Conservation (phyloP, 768 basidiomycete genomes). For the Termitomyces sp. region DNA sequence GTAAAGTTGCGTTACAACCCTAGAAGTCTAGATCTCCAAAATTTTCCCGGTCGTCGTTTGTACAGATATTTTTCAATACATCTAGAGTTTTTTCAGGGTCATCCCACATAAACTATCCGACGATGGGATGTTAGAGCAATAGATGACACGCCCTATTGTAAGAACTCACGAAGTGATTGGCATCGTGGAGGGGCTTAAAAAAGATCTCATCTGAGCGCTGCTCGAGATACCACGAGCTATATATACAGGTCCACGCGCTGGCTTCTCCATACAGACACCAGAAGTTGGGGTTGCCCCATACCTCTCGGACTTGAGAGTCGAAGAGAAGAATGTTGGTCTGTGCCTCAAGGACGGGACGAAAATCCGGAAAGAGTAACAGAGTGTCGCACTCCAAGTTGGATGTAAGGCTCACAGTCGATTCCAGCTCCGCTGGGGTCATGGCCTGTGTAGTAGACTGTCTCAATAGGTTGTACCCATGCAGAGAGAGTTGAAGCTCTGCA, state of each 20-base stretch:
- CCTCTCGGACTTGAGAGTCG: neutral
- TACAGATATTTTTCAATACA: neutral
- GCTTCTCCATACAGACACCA: neutral
- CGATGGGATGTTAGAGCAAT: no score
- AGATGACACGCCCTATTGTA: no score
- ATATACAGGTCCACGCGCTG: neutral
- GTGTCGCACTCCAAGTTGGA: neutral
- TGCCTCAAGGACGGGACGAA: neutral
- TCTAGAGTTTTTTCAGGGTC: neutral
- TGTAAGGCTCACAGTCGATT: neutral
- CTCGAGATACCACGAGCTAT: conserved; percentile 1
- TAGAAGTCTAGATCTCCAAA: neutral
- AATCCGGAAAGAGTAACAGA: neutral
- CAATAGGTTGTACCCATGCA: neutral
- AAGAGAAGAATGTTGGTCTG: neutral
- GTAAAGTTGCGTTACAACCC: neutral
- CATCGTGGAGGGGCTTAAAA: neutral
- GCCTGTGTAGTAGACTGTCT: neutral
- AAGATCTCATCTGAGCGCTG: neutral
- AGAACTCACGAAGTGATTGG: conserved; percentile 9
- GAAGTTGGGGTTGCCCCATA: neutral
- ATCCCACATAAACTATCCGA: conserved; percentile 4
- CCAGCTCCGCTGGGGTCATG: conserved; percentile 3
- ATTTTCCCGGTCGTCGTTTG: neutral
- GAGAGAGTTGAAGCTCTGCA: neutral